phyloP scores from a whole-genome alignment of 2,329 filamentous ascomycete species.

The Cercospora canescens region DNA sequence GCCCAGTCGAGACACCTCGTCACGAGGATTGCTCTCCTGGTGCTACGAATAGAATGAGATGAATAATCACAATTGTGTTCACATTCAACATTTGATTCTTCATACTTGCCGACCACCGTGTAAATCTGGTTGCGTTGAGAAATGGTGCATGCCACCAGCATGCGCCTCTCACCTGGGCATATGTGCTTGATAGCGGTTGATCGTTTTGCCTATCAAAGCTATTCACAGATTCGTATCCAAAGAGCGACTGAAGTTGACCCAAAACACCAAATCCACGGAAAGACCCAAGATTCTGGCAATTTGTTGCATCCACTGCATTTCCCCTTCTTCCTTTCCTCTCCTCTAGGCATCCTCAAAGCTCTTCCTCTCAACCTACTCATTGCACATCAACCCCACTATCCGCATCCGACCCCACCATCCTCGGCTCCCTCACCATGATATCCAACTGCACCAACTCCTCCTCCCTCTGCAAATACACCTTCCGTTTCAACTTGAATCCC shows the following conservation, averaged over 20 bases:
- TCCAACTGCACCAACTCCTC: conserved; percentile 64
- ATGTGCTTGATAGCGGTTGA: background rate
- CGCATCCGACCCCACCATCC: conserved; percentile 17
- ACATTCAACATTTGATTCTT: background rate
- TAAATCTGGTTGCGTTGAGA: background rate
- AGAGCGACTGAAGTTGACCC: conserved; percentile 10
- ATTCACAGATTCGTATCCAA: background rate
- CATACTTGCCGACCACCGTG: background rate
- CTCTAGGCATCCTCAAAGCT: background rate
- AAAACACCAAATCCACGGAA: background rate
- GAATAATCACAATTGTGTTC: background rate
- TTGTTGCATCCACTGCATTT: conserved; percentile 20
- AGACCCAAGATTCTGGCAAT: conserved; percentile 11
- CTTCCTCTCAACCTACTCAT: background rate
- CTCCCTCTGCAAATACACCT: conserved; percentile 63
- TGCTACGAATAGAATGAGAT: conserved; percentile 3
- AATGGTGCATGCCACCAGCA: background rate
- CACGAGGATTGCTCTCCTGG: conserved; percentile 2
- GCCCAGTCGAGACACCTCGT: conserved; percentile 7
- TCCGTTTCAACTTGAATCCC: conserved; percentile 67
- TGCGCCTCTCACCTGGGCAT: background rate
- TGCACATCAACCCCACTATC: conserved; percentile 25
- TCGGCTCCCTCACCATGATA: conserved; percentile 79
- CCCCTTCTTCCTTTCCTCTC: background rate
- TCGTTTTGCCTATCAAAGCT: background rate